Conservation (phyloP, 202 grass and related monocot species). For the Carex sylvatica region DNA sequence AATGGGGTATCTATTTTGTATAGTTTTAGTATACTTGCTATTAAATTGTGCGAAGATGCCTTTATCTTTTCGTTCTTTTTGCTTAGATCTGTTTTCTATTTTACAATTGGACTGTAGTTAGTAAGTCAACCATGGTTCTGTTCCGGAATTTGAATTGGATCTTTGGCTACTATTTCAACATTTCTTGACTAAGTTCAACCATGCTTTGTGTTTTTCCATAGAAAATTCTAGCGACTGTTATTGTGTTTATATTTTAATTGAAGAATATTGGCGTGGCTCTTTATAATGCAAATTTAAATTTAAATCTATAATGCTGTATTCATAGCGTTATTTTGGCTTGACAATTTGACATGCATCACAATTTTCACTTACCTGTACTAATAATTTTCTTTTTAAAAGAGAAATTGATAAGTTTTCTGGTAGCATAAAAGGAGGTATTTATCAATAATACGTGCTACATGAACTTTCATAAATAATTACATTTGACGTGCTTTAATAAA, state of each 20-base stretch:
- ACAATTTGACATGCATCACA: background rate
- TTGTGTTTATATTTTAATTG: background rate
- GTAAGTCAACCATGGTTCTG: slow-evolving; percentile 15
- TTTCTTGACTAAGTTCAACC: background rate
- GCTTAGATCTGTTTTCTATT: slow-evolving; percentile 8
- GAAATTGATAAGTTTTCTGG: background rate
- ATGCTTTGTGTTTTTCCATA: background rate
- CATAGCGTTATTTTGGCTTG: background rate
- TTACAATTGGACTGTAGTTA: background rate
- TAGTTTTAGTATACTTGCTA: slow-evolving; percentile 1
- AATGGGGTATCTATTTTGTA: background rate
- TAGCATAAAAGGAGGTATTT: background rate
- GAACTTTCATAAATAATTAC: background rate
- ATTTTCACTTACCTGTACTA: background rate
- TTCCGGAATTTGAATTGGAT: background rate
- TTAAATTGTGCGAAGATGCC: background rate
- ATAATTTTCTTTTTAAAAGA: background rate
- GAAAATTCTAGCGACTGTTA: background rate
- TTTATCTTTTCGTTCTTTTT: background rate
- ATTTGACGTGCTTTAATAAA: background rate
- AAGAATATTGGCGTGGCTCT: background rate
- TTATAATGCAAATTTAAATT: background rate
- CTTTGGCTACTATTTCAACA: background rate
- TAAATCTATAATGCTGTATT: background rate
- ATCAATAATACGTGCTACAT: background rate